A percentile compares a stretch with the other conserved stretches of the same genome.
Evolutionary conservation across 768 basidiomycete genomes (phyloP).

Genomic region (Gloeopeniophorella convolvens): DNA sequence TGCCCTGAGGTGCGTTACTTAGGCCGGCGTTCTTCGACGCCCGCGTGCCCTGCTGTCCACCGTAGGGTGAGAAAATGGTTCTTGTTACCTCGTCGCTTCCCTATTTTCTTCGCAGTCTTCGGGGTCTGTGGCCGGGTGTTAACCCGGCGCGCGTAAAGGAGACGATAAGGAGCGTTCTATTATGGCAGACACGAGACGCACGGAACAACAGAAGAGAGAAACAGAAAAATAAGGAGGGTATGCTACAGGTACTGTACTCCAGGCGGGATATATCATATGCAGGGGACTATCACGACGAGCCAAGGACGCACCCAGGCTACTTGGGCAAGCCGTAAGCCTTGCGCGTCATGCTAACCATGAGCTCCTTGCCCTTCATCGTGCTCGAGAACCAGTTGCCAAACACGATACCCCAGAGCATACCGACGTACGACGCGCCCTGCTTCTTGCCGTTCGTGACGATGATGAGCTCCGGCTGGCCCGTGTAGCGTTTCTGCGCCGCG

Average conservation of each 20-base stretch:
- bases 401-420: slow-evolving; percentile 16
- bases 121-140: no score
- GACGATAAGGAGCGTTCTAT: neutral
- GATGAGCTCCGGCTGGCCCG: slow-evolving; percentile 46
- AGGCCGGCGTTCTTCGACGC: no score
- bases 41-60: no score
- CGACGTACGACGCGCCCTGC: slow-evolving; percentile 4
- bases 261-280: no score
- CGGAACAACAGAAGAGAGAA: neutral
- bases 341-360: slow-evolving; percentile 12
- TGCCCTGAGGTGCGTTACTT: no score
- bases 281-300: no score
- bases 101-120: no score
- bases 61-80: no score
- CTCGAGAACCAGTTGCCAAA: slow-evolving; percentile 19
- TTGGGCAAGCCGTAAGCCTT: slow-evolving; percentile 11
- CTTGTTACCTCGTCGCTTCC: no score
- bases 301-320: no score
- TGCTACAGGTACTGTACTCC: slow-evolving; percentile 9
- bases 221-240: neutral
- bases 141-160: no score
- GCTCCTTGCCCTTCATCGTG: slow-evolving; percentile 14
- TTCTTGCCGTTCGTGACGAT: slow-evolving; percentile 24
- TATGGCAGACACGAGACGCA: neutral
- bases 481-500: slow-evolving; percentile 35